phyloP scores from a whole-genome alignment of 2,329 filamentous ascomycete species.

The Penicillium sp. region DNA sequence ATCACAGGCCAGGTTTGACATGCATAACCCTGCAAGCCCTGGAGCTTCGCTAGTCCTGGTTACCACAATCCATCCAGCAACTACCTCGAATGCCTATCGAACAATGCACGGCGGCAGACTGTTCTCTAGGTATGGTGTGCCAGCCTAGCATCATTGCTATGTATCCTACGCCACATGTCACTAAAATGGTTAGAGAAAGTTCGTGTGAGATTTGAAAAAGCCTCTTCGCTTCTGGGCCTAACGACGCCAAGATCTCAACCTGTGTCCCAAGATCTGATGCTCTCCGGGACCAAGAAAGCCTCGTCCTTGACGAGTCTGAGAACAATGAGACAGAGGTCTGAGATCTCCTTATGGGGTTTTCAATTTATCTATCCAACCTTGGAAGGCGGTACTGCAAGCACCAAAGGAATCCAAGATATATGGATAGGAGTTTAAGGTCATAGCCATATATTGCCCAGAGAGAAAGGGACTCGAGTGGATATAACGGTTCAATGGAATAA shows the following conservation, averaged over 20 bases:
- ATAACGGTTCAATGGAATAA: background rate
- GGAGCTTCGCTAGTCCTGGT: too few relatives aligned
- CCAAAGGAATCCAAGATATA: constrained; percentile 3
- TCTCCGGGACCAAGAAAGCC: background rate
- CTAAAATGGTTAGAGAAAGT: background rate
- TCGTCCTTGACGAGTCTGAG: constrained; percentile 1
- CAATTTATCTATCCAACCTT: background rate
- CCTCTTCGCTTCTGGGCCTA: background rate
- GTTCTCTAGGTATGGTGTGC: constrained; percentile 6
- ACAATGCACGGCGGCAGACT: background rate
- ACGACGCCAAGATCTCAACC: too few relatives aligned
- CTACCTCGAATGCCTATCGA: constrained; percentile 7
- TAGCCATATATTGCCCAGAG: background rate
- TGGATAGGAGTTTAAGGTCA: constrained; percentile 13
- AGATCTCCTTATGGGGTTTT: constrained; percentile 7
- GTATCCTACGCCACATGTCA: constrained; percentile 9
- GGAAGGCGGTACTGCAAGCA: background rate
- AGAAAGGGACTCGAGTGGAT: background rate
- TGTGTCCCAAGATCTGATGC: background rate
- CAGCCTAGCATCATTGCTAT: constrained; percentile 4
- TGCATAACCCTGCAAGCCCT: too few relatives aligned
- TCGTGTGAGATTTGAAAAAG: background rate
- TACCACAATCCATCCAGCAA: background rate
- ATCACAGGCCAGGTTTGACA: too few relatives aligned
- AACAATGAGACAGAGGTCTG: background rate